These are phyloP conservation scores for Cyclotella atomus DNA, from an alignment of 108 stramenopile genomes.

Conservation along the genomic window DNA sequence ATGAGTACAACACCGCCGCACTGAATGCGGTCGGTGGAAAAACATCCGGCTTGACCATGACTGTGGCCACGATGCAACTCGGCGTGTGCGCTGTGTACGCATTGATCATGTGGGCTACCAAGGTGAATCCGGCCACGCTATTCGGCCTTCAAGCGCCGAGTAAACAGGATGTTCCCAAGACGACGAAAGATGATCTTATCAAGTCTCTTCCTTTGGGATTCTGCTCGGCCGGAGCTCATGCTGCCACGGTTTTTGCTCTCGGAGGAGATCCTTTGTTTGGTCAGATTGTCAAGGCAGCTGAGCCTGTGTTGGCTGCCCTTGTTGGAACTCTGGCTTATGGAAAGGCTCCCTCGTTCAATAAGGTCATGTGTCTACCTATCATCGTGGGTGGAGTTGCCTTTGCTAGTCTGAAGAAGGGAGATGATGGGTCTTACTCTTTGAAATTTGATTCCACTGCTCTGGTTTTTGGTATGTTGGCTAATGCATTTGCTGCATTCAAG, in stretches of 20 bases:
- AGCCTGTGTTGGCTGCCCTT: constrained; percentile 57
- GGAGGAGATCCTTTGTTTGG: constrained; percentile 65
- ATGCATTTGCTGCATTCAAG: constrained; percentile 63
- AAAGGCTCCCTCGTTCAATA: constrained; percentile 54
- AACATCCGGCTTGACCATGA: constrained; percentile 60
- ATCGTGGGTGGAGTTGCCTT: constrained; percentile 65
- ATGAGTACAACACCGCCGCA: constrained; percentile 63
- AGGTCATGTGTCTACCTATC: constrained; percentile 57
- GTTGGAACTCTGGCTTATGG: constrained; percentile 56
- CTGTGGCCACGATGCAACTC: constrained; percentile 58
- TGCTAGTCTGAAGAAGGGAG: constrained; percentile 59
- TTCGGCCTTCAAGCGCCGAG: constrained; percentile 49
- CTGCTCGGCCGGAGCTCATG: constrained; percentile 58
- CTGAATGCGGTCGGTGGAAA: constrained; percentile 58
- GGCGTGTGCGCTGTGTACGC: constrained; percentile 61
- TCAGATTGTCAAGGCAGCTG: constrained; percentile 63
- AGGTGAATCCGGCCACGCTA: constrained; percentile 51
- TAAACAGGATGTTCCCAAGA: constrained; percentile 46
- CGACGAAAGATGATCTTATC: constrained; percentile 41
- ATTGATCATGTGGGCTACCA: constrained; percentile 49
- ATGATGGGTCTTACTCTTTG: constrained; percentile 50
- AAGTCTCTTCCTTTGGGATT: constrained; percentile 56
- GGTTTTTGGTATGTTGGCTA: constrained; percentile 60
- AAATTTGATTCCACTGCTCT: constrained; percentile 61
- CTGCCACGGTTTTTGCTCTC: constrained; percentile 58